Percentiles rank a stretch among this genome's conserved stretches.
Evolutionary conservation across 1,139 yeast species (phyloP).

Genomic region (Taphrina betulina): DNA sequence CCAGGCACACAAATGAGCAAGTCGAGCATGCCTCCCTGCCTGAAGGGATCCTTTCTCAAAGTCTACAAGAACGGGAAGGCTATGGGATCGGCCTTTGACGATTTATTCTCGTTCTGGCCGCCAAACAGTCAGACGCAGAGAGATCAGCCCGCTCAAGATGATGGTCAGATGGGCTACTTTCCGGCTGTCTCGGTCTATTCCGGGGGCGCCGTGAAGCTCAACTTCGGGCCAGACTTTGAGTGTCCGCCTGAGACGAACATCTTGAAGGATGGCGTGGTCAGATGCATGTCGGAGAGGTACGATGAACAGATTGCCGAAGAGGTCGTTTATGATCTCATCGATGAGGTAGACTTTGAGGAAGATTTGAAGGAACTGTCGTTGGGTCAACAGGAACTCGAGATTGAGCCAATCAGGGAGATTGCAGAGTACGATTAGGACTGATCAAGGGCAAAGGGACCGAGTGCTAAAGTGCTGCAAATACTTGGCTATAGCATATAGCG

Average conservation of each 20-base stretch:
- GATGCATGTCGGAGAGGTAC: conserved; percentile 61
- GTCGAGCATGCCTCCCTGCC: conserved; percentile 40
- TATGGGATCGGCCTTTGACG: conserved; percentile 64
- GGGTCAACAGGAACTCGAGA: conserved; percentile 14
- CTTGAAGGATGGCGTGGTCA: conserved; percentile 40
- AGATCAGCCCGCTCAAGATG: conserved; percentile 51
- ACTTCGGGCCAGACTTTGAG: conserved; percentile 67
- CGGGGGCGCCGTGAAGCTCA: conserved; percentile 71
- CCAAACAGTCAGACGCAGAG: conserved; percentile 52
- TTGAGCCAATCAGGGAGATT: conserved; percentile 17
- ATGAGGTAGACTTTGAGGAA: conserved; percentile 70
- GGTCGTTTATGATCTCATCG: conserved; percentile 75
- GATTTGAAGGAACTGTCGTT: conserved; percentile 19
- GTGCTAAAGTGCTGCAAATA: too few species aligned
- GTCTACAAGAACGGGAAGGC: conserved; percentile 75
- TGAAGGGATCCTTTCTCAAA: conserved; percentile 60
- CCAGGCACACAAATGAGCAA: conserved; percentile 47
- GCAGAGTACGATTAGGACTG: conserved; percentile 21
- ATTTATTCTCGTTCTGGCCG: conserved; percentile 75
- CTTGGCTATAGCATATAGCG: too few species aligned
- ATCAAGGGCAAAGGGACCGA: too few species aligned
- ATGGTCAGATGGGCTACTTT: conserved; percentile 83
- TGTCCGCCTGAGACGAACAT: conserved; percentile 46
- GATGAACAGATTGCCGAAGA: conserved; percentile 76
- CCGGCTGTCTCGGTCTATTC: conserved; percentile 84